These are phyloP conservation scores for Hymenoscyphus linearis DNA, from an alignment of 2,329 filamentous ascomycete species.

Conservation along the genomic window DNA sequence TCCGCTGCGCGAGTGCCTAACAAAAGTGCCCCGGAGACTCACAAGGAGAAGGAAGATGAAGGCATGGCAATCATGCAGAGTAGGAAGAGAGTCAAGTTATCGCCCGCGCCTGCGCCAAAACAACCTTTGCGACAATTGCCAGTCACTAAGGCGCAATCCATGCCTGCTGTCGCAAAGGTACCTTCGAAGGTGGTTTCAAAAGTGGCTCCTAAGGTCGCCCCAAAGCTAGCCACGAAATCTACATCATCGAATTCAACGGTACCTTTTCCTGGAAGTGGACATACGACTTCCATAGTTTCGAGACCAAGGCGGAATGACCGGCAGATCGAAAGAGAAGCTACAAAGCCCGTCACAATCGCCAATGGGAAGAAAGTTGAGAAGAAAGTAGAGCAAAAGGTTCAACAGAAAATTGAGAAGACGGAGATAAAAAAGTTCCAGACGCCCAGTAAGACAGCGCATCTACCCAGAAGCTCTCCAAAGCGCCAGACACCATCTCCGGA, in stretches of 20 bases:
- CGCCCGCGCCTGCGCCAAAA: conserved; percentile 11
- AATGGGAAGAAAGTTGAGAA: neutral
- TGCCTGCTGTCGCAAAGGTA: neutral
- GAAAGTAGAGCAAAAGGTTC: neutral
- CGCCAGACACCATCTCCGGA: conserved; percentile 15
- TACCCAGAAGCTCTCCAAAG: neutral
- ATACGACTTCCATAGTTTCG: conserved; percentile 15
- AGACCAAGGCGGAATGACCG: conserved; percentile 17
- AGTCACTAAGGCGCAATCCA: neutral
- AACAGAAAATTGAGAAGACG: neutral
- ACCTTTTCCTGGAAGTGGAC: conserved; percentile 12
- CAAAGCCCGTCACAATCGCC: neutral
- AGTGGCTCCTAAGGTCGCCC: neutral
- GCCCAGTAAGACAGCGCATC: conserved; percentile 10
- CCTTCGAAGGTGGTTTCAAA: neutral
- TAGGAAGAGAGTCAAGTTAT: conserved; percentile 28
- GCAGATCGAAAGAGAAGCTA: conserved; percentile 1
- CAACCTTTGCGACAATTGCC: neutral
- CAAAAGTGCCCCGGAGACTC: conserved; percentile 3
- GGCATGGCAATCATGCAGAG: conserved; percentile 15
- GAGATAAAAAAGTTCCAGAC: neutral
- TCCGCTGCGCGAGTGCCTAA: neutral
- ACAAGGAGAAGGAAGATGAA: conserved; percentile 6
- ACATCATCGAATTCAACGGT: conserved; percentile 7
- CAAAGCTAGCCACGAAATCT: conserved; percentile 3